These are phyloP conservation scores for Rhizopus sp. DNA, from an alignment of 371 early-diverging fungal species.

Conservation along the genomic window DNA sequence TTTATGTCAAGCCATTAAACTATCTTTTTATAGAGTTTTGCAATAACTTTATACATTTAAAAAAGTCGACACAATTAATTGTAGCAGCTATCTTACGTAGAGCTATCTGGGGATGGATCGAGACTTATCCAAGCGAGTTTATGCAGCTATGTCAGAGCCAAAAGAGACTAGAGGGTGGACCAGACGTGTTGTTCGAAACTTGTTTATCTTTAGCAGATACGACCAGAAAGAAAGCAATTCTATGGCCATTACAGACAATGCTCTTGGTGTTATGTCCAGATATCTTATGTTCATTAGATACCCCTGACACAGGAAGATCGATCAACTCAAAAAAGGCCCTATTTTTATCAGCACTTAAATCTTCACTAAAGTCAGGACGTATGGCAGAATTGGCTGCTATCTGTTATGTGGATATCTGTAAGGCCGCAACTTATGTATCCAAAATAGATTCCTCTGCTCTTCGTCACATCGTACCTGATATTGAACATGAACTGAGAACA, in stretches of 20 bases:
- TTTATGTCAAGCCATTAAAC: too few species aligned
- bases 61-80: constrained; percentile 68
- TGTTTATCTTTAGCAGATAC: constrained; percentile 73
- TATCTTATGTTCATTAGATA: constrained; percentile 55
- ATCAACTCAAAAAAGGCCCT: constrained; percentile 54
- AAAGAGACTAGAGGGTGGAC: constrained; percentile 76
- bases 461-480: constrained; percentile 68
- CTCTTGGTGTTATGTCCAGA: constrained; percentile 83
- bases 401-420: constrained; percentile 81
- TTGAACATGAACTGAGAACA: constrained; percentile 76
- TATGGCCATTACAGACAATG: constrained; percentile 88
- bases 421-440: constrained; percentile 73
- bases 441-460: constrained; percentile 67
- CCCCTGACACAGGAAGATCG: constrained; percentile 42
- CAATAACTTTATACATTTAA: constrained; percentile 62
- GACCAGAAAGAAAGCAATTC: constrained; percentile 63
- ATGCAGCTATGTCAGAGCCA: constrained; percentile 68
- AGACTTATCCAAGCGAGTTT: constrained; percentile 79
- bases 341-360: constrained; percentile 70
- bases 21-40: constrained; percentile 56
- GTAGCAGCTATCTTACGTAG: constrained; percentile 72
- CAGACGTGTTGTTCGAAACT: constrained; percentile 78
- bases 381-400: constrained; percentile 76
- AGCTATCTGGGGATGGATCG: constrained; percentile 91
- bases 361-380: constrained; percentile 59